Evolutionary conservation across 228 moss, liverwort and hornwort species (phyloP), one percentile per base, ranked within the genome.

Genomic region (Sphagnum fallax): DNA sequence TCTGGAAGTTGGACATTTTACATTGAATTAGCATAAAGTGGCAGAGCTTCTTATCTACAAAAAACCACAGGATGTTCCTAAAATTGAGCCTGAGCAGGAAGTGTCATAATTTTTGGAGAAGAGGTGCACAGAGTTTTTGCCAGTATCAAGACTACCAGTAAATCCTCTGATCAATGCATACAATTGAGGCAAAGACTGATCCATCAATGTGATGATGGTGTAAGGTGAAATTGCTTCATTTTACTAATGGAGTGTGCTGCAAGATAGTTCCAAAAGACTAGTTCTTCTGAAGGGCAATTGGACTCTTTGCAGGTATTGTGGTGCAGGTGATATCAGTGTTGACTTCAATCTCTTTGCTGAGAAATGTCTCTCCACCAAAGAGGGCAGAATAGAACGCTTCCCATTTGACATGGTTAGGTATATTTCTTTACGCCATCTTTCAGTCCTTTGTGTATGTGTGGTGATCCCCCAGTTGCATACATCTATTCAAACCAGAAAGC

Each of bases 281-380:
- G 59, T 11, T 60, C 15, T 60, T 60, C 12, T 11, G 59, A 11
- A 11, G 15, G 11, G 11, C 59, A 15, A 15, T 60, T 32, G 32
- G 32, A 32, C 32, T 58, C 16, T 55, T 5, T 73, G 75, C 79
- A 87, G 87, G 81, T 48, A 71, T 65, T 65, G 60, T 87, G 71
- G 71, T 87, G 72, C 87, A 87, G 71, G 51, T 87, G 71, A 47
- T 79, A 51, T 71, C 84, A 6, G 77, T 82, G 51, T 66, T 79
- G 63, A 60, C 79, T 49, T 78, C 84, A 5, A 10, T 73, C 75
- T 75, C 16, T 67, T 79, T 87, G 53, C 75, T 87, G 81, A 77
- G 77, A 75, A 79, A 84, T 69, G 68, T 81, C 68, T 80, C 78
- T 58, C 75, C 61, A 60, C 87, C 83, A 6, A 83, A 81, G 78